Percentiles rank a stretch among this genome's conserved stretches.
Evolutionary conservation across 1,284 basidiomycete species (phyloP).

Genomic region (Leccinum huronense): DNA sequence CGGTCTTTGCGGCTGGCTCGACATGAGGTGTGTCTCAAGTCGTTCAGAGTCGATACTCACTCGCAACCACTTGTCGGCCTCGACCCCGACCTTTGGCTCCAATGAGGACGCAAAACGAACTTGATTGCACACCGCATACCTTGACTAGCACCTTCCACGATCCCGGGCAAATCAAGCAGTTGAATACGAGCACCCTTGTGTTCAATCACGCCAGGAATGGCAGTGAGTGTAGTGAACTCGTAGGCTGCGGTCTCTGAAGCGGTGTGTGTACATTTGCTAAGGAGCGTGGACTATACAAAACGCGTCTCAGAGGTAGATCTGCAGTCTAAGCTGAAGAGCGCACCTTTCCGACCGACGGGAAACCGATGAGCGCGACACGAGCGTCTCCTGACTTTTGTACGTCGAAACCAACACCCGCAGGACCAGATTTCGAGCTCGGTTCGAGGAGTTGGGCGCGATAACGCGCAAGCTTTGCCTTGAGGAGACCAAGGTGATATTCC

Average conservation of each 20-base stretch:
- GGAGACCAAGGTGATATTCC: slow-evolving; percentile 85
- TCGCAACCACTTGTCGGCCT: slow-evolving; percentile 93
- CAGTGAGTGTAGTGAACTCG: slow-evolving; percentile 94
- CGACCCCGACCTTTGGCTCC: slow-evolving; percentile 72
- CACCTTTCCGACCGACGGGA: slow-evolving; percentile 92
- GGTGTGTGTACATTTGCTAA: slow-evolving; percentile 92
- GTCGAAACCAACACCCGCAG: slow-evolving; percentile 86
- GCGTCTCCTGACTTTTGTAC: slow-evolving; percentile 95
- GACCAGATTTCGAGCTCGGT: slow-evolving; percentile 77
- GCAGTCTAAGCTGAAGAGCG: slow-evolving; percentile 12
- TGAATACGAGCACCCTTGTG: slow-evolving; percentile 93
- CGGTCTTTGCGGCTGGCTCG: slow-evolving; percentile 83
- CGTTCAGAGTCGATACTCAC: slow-evolving; percentile 37
- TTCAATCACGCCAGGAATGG: slow-evolving; percentile 93
- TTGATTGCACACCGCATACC: slow-evolving; percentile 36
- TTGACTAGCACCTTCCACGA: slow-evolving; percentile 95
- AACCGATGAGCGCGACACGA: slow-evolving; percentile 90
- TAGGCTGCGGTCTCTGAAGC: slow-evolving; percentile 88
- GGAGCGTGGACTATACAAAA: slow-evolving; percentile 74
- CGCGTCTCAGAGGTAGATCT: slow-evolving; percentile 13
- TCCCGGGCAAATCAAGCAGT: slow-evolving; percentile 94
- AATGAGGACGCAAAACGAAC: slow-evolving; percentile 1
- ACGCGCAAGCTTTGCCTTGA: slow-evolving; percentile 90
- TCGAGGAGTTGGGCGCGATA: slow-evolving; percentile 90
- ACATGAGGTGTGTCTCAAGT: slow-evolving; percentile 7